Conservation (phyloP, 2,329 filamentous ascomycete species). For the Diplodia intermedia region DNA sequence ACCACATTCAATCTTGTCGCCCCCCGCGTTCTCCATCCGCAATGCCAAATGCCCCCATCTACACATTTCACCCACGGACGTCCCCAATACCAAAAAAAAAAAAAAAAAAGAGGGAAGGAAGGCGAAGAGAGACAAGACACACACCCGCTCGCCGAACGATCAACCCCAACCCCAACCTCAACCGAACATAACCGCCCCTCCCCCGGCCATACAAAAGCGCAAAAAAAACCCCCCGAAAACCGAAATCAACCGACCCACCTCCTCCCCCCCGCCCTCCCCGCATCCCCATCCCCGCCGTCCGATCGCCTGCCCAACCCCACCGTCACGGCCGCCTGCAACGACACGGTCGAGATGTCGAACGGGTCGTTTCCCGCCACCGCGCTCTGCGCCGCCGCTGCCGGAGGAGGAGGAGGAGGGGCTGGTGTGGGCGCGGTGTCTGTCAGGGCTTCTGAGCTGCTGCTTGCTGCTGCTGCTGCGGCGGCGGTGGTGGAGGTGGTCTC, state of each 20-base stretch:
- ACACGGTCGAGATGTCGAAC: slow-evolving; percentile 46
- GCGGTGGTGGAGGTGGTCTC: background rate
- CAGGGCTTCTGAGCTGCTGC: background rate
- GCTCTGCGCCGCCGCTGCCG: background rate
- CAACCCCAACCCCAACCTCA: too few relatives aligned
- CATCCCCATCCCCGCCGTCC: slow-evolving; percentile 33
- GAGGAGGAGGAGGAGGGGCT: too few relatives aligned
- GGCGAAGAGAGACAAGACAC: too few relatives aligned
- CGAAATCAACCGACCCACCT: slow-evolving; percentile 13
- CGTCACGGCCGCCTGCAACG: slow-evolving; percentile 46
- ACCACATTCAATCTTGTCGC: background rate
- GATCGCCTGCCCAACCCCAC: slow-evolving; percentile 43
- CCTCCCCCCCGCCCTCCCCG: background rate
- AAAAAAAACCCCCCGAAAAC: background rate
- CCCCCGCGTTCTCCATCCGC: too few relatives aligned
- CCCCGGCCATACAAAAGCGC: background rate
- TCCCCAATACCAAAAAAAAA: too few relatives aligned
- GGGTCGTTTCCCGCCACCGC: slow-evolving; percentile 35
- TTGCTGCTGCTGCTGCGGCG: background rate
- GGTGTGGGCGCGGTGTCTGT: background rate
- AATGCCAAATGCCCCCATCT: too few relatives aligned
- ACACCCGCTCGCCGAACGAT: too few relatives aligned
- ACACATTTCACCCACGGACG: too few relatives aligned
- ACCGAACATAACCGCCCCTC: too few relatives aligned
- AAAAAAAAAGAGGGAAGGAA: too few relatives aligned